Evolutionary conservation across 73 alveolate genomes (phyloP), one percentile per base, ranked within the genome.

Genomic region (Breviolum minutum): DNA sequence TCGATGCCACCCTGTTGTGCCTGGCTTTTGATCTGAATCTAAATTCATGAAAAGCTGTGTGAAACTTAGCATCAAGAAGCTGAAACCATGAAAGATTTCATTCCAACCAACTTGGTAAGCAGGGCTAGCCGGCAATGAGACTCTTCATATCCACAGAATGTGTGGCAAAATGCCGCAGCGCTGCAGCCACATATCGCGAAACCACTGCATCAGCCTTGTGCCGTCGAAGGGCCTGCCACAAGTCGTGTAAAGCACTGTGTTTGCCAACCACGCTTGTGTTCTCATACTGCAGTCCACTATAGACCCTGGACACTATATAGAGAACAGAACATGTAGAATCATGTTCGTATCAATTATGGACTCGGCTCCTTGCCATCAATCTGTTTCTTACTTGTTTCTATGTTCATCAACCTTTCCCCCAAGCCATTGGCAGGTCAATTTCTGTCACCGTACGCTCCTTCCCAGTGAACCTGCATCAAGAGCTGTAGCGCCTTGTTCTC

Each of bases 1-100:
- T 85, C 94, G 9, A 85, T 62, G 79, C 94, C 94, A 85, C 94
- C 94, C 9, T 13, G 94, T 27, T 62, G 94, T 13, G 94, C 94
- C 94, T 85, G 91, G 91, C 91, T 40, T 40, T 0, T 40, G 5
- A 40, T 40, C 54, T 40, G 54, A 40, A 40, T 40, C 54, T 40
- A 3, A 40, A 40, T 40, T 40, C 54, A 40, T 40, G 54, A 40
- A 40, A 40, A 40, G 54, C 54, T 40, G 5, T 40, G 54, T 40
- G 54, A 40, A 0, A 3, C 54, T 40, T 40, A 40, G 54, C 3
- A 40, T 40, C 54, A 40, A 40, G 54, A 2, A 40, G 54, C 54
- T 40, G 54, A 40, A 40, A 40, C 0, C 54, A 0, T 40, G 5
- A 40, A n/a, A n/a, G n/a, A n/a, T n/a, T 66, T 17, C 77, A 22